Evolutionary conservation across 2,329 filamentous ascomycete species (phyloP).

Genomic region (Aspergillus ochraceoroseus): DNA sequence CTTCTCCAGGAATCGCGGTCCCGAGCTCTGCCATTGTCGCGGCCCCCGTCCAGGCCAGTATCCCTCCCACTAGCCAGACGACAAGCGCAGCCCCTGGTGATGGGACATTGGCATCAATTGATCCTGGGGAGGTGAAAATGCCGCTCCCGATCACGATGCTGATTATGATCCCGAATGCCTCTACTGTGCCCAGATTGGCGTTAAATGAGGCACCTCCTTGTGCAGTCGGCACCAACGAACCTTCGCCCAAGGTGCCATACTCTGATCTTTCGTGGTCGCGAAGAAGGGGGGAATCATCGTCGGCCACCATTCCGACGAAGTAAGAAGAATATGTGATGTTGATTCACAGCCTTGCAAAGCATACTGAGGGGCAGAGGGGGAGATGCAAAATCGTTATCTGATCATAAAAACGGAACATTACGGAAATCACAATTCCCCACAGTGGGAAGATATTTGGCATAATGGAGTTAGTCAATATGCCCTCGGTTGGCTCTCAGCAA

Average conservation of each 20-base stretch:
- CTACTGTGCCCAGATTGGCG: constrained; percentile 17
- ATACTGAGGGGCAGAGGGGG: too few species aligned
- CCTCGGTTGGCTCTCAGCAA: too few species aligned
- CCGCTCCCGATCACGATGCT: constrained; percentile 22
- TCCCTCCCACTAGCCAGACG: constrained; percentile 18
- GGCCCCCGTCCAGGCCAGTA: constrained; percentile 19
- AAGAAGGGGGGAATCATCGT: too few species aligned
- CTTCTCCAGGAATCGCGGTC: constrained; percentile 19
- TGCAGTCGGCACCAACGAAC: neutral
- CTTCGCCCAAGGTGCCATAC: constrained; percentile 2
- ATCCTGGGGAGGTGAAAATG: constrained; percentile 17
- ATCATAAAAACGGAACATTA: too few species aligned
- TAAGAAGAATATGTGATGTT: too few species aligned
- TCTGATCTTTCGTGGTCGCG: too few species aligned
- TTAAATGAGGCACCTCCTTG: constrained; percentile 11
- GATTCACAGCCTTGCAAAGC: too few species aligned
- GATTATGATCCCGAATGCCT: constrained; percentile 21
- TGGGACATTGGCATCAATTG: constrained; percentile 20
- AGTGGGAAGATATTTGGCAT: too few species aligned
- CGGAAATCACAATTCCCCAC: too few species aligned
- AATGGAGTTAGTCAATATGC: too few species aligned
- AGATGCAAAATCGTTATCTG: too few species aligned
- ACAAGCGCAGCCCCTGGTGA: constrained; percentile 16
- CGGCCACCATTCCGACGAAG: too few species aligned
- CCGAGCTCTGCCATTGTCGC: constrained; percentile 20